phyloP scores from a whole-genome alignment of 306 rosid species.

The Glycine tomentella region DNA sequence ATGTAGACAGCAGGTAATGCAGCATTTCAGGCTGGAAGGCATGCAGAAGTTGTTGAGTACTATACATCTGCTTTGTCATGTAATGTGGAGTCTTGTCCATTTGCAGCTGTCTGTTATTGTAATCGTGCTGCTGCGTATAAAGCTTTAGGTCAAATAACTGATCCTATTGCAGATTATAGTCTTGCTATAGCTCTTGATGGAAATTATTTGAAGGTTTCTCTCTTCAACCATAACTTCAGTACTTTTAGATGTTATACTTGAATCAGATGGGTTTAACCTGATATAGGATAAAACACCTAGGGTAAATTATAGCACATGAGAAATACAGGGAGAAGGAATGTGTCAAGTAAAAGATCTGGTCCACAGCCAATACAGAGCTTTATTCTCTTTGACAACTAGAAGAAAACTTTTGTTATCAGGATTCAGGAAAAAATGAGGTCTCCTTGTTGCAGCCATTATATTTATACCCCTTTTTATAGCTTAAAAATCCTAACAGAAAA shows the following conservation, averaged over 20 bases:
- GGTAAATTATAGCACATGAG: conserved; percentile 31
- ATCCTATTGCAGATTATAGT: too few species aligned
- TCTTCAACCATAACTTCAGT: conserved; percentile 45
- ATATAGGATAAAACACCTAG: neutral
- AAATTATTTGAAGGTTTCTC: conserved; percentile 79
- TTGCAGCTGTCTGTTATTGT: conserved; percentile 91
- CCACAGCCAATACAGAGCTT: conserved; percentile 4
- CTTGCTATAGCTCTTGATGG: conserved; percentile 96
- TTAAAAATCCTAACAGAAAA: conserved; percentile 17
- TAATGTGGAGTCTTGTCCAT: conserved; percentile 85
- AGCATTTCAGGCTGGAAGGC: conserved; percentile 91
- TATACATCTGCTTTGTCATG: conserved; percentile 84
- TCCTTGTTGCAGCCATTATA: neutral
- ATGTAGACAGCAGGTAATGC: conserved; percentile 91
- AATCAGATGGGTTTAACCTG: conserved; percentile 24
- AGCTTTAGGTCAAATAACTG: conserved; percentile 86
- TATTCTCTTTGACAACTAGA: conserved; percentile 9
- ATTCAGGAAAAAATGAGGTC: too few species aligned
- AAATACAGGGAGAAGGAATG: conserved; percentile 29
- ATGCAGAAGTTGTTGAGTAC: conserved; percentile 82
- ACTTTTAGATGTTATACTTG: conserved; percentile 12
- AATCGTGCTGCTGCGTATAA: conserved; percentile 98
- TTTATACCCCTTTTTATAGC: conserved; percentile 33
- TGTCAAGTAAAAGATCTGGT: conserved; percentile 25
- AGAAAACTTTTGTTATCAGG: neutral